A percentile compares a stretch with the other conserved stretches of the same genome.
These are phyloP conservation scores for Cyclotella choctawhatcheeana DNA, from an alignment of 108 stramenopile genomes.

Conservation along the genomic window DNA sequence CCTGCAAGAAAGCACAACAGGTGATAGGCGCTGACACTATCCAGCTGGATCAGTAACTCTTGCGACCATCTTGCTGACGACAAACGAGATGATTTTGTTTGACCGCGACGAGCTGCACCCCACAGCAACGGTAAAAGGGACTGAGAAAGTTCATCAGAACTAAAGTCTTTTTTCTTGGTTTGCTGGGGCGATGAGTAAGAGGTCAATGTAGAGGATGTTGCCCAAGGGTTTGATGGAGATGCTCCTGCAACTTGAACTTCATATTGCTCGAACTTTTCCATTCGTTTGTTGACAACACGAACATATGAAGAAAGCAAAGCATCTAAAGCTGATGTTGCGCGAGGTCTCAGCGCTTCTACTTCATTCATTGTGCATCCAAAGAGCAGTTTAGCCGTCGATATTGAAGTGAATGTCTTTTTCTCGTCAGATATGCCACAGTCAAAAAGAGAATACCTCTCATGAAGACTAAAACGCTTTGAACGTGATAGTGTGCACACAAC, in stretches of 20 bases:
- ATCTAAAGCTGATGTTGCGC: conserved; percentile 79
- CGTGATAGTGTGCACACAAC: conserved; percentile 67
- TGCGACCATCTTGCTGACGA: conserved; percentile 79
- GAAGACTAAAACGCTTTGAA: conserved; percentile 41
- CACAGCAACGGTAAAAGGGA: conserved; percentile 70
- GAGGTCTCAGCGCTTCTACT: conserved; percentile 65
- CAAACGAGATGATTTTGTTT: conserved; percentile 76
- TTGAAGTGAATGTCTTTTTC: conserved; percentile 25
- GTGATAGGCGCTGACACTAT: conserved; percentile 65
- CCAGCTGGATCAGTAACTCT: conserved; percentile 61
- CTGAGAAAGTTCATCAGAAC: conserved; percentile 36
- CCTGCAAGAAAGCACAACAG: conserved; percentile 80
- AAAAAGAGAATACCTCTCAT: conserved; percentile 37
- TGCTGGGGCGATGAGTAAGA: background rate
- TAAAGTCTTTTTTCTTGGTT: conserved; percentile 2
- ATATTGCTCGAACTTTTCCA: conserved; percentile 1
- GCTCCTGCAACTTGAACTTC: background rate
- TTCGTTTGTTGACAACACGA: conserved; percentile 46
- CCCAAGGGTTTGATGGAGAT: conserved; percentile 58
- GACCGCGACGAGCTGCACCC: conserved; percentile 57
- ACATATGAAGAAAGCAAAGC: conserved; percentile 67
- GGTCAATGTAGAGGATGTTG: conserved; percentile 7
- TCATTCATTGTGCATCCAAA: conserved; percentile 80
- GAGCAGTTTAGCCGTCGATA: conserved; percentile 63
- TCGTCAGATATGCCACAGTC: conserved; percentile 33